Conservation (phyloP, 2,329 filamentous ascomycete genomes). For the Ceratocystiopsis minuta region DNA sequence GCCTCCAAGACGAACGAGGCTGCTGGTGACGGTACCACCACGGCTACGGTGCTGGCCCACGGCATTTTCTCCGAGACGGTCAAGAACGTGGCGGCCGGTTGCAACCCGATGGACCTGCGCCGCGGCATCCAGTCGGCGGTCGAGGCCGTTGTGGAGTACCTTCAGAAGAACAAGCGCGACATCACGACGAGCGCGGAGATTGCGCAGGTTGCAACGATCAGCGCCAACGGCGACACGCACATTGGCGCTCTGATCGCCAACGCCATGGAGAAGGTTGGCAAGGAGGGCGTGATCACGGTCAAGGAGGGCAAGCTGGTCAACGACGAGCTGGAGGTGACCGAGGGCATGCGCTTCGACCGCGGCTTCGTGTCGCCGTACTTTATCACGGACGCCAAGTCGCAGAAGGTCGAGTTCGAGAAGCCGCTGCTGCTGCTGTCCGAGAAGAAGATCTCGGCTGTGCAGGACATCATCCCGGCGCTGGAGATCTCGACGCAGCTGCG, state of each 20-base stretch:
- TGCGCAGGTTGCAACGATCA: conserved; percentile 95
- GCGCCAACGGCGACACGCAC: conserved; percentile 88
- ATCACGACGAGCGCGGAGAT: conserved; percentile 97
- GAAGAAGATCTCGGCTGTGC: conserved; percentile 99
- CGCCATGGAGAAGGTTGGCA: conserved; percentile 99
- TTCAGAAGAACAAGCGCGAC: conserved; percentile 91
- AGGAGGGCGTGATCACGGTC: conserved; percentile 99
- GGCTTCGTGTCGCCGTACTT: conserved; percentile 98
- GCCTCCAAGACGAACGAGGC: conserved; percentile 99
- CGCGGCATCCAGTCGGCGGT: conserved; percentile 94
- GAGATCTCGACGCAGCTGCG: conserved; percentile 92
- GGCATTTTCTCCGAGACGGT: conserved; percentile 99
- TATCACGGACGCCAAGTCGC: conserved; percentile 96
- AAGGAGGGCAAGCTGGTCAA: conserved; percentile 99
- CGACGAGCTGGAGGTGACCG: conserved; percentile 95
- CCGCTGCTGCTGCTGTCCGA: conserved; percentile 94
- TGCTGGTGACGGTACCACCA: conserved; percentile 96
- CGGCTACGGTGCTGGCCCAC: conserved; percentile 87
- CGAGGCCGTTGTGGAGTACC: conserved; percentile 81
- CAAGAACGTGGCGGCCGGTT: conserved; percentile 98
- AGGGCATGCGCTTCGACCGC: conserved; percentile 99
- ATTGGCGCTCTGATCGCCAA: conserved; percentile 91
- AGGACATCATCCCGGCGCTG: conserved; percentile 95
- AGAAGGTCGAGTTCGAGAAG: conserved; percentile 99
- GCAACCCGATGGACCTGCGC: conserved; percentile 98